These are phyloP conservation scores for Penicillium alfredii DNA, from an alignment of 495 filamentous ascomycete species.

Conservation along the genomic window DNA sequence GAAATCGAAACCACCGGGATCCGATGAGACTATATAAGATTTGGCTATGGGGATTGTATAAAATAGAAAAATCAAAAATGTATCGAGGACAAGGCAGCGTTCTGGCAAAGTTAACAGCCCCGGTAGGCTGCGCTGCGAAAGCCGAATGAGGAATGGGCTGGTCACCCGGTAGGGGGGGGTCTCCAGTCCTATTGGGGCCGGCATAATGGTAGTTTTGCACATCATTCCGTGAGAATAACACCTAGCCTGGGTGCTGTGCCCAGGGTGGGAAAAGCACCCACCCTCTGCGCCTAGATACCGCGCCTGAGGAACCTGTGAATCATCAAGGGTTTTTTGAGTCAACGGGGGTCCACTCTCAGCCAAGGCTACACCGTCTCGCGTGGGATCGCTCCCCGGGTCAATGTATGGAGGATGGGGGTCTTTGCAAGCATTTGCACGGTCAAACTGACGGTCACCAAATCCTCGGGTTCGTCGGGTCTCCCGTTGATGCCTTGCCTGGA, in stretches of 20 bases:
- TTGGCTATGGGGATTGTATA: constrained; percentile 7
- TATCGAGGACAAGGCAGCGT: constrained; percentile 10
- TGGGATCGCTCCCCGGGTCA: constrained; percentile 7
- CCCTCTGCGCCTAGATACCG: constrained; percentile 7
- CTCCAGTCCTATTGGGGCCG: constrained; percentile 7
- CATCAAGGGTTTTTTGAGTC: constrained; percentile 7
- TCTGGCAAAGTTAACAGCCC: constrained; percentile 7
- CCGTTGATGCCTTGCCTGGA: constrained; percentile 17
- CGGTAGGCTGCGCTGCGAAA: constrained; percentile 7
- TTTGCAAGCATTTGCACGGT: constrained; percentile 1
- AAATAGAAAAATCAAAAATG: neutral
- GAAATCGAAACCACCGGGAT: no score
- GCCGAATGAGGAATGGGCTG: constrained; percentile 12
- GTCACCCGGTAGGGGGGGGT: constrained; percentile 4
- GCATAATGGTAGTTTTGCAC: constrained; percentile 3
- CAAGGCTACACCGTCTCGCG: constrained; percentile 11
- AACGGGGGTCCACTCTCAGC: constrained; percentile 2
- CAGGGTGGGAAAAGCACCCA: constrained; percentile 6
- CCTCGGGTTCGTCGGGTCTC: constrained; percentile 1
- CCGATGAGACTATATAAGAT: no score
- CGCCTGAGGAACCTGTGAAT: constrained; percentile 11
- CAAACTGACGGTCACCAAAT: constrained; percentile 16
- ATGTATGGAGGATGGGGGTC: constrained; percentile 5
- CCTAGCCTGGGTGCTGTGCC: constrained; percentile 4
- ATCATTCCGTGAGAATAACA: no score